Evolutionary conservation across 768 basidiomycete genomes (phyloP).

Genomic region (Kwoniella mangroviensis): DNA sequence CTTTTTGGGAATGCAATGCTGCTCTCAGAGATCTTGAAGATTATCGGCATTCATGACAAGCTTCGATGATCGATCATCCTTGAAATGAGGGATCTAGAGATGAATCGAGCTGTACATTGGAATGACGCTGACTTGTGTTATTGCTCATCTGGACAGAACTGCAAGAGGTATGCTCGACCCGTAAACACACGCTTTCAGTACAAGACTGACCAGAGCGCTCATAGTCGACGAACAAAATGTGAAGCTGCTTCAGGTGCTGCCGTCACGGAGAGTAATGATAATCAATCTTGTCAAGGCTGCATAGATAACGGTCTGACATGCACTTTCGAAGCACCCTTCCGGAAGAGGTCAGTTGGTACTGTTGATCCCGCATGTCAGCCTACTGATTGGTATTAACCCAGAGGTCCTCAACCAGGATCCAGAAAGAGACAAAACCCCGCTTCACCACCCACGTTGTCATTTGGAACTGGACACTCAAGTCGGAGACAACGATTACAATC

Average conservation of each 20-base stretch:
- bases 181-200: neutral
- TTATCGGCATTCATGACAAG: neutral
- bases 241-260: neutral
- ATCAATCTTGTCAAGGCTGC: slow-evolving; percentile 11
- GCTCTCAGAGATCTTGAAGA: neutral
- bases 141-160: slow-evolving; percentile 7
- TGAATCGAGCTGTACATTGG: neutral
- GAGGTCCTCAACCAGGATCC: slow-evolving; percentile 23
- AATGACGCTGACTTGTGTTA: neutral
- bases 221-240: slow-evolving; percentile 19
- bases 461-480: neutral
- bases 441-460: neutral
- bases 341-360: slow-evolving; percentile 18
- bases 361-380: neutral
- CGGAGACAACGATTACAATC: neutral
- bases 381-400: neutral
- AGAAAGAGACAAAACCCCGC: slow-evolving; percentile 2
- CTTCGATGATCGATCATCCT: too few relatives aligned
- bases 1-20: neutral
- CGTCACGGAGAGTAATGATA: neutral
- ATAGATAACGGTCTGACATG: slow-evolving; percentile 14
- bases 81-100: neutral
- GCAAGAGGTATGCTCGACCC: slow-evolving; percentile 16
- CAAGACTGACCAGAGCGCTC: neutral
- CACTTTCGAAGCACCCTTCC: slow-evolving; percentile 18